These are phyloP conservation scores for Marasmius oreades DNA, from an alignment of 1,284 basidiomycete species.

Conservation along the genomic window DNA sequence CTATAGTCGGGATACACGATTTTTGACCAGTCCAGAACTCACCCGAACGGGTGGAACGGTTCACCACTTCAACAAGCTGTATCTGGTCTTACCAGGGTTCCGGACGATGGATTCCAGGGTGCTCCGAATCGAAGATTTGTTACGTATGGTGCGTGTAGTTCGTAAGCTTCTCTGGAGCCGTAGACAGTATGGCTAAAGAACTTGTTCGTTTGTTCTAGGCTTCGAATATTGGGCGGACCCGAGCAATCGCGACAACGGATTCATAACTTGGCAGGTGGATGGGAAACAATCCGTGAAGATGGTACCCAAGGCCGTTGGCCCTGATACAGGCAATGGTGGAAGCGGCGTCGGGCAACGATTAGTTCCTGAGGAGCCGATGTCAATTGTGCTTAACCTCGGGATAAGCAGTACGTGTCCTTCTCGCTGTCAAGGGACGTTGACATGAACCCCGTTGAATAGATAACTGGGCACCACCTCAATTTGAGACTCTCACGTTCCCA, in stretches of 20 bases:
- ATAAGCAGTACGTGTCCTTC: conserved; percentile 48
- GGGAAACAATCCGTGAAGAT: conserved; percentile 49
- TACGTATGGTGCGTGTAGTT: conserved; percentile 42
- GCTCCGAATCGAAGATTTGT: conserved; percentile 39
- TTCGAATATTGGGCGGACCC: conserved; percentile 71
- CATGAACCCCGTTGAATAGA: neutral
- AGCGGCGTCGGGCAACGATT: conserved; percentile 54
- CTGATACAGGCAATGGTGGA: conserved; percentile 44
- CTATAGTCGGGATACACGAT: conserved; percentile 45
- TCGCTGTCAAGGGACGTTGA: neutral
- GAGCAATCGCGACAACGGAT: conserved; percentile 48
- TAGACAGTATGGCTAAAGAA: no score
- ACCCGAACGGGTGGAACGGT: conserved; percentile 56
- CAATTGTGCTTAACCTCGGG: conserved; percentile 62
- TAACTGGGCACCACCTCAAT: conserved; percentile 45
- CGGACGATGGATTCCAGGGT: conserved; percentile 55
- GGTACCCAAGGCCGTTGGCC: conserved; percentile 49
- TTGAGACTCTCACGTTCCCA: conserved; percentile 57
- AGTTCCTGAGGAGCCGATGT: conserved; percentile 75
- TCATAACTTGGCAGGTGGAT: conserved; percentile 63
- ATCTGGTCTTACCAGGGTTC: conserved; percentile 45
- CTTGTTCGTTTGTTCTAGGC: conserved; percentile 41
- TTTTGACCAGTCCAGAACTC: conserved; percentile 44
- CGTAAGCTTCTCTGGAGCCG: no score
- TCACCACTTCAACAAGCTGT: conserved; percentile 55